Percentiles rank a stretch among this genome's conserved stretches.
Conservation (phyloP, 371 early-diverging fungal genomes). For the Rhizopus stolonifer region DNA sequence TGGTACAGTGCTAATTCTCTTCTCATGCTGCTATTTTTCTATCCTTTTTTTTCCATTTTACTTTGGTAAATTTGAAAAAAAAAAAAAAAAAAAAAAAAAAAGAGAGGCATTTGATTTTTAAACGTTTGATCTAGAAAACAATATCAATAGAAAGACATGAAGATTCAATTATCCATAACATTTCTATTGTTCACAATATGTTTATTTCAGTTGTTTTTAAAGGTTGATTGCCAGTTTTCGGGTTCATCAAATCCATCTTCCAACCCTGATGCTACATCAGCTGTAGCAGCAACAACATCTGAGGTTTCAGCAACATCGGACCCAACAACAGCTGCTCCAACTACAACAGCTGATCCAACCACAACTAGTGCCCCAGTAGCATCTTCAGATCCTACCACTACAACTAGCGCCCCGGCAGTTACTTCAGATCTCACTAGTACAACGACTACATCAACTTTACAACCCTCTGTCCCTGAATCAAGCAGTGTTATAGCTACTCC, state of each 20-base stretch:
- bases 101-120: too few relatives aligned
- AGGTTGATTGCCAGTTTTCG: neutral
- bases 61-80: neutral
- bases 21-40: neutral
- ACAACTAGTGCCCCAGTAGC: neutral
- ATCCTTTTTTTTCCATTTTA: neutral
- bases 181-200: neutral
- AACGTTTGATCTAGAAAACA: neutral
- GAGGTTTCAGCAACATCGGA: neutral
- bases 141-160: neutral
- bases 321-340: neutral
- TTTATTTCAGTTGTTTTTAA: neutral
- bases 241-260: neutral
- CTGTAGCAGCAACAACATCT: neutral
- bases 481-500: neutral
- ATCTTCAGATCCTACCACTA: neutral
- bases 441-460: slow-evolving; percentile 9
- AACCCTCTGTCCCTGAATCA: slow-evolving; percentile 1
- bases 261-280: neutral
- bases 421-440: neutral
- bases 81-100: neutral
- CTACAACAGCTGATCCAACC: neutral
- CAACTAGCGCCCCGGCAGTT: neutral
- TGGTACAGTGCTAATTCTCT: neutral
- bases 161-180: neutral